Evolutionary conservation across 257 asterid species (phyloP).

Genomic region (Rubia yunnanensis): DNA sequence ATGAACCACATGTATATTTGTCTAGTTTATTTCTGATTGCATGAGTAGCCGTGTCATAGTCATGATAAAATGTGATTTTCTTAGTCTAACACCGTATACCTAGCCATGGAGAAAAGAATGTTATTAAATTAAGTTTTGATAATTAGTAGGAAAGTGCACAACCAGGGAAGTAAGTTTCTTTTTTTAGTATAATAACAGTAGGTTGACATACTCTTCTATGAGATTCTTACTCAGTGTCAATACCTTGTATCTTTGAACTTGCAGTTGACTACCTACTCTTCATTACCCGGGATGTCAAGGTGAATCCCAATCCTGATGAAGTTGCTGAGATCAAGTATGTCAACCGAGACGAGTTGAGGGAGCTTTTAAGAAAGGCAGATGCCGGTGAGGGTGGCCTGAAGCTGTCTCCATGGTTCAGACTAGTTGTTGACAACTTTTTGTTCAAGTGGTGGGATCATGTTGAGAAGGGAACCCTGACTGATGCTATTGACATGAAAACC

Average conservation of each 20-base stretch:
- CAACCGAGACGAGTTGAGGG: constrained; percentile 53
- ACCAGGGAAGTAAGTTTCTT: background rate
- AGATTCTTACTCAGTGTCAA: background rate
- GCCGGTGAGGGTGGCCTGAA: constrained; percentile 72
- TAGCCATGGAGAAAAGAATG: background rate
- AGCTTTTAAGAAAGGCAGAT: constrained; percentile 71
- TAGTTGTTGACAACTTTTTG: constrained; percentile 77
- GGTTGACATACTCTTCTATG: background rate
- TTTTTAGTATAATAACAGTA: background rate
- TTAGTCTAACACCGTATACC: background rate
- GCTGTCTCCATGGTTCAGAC: constrained; percentile 92
- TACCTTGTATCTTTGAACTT: background rate
- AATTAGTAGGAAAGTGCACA: background rate
- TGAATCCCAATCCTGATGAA: constrained; percentile 85
- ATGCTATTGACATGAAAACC: constrained; percentile 64
- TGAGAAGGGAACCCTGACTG: constrained; percentile 53
- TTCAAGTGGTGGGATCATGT: constrained; percentile 96
- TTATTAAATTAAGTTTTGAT: background rate
- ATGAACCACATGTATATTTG: background rate
- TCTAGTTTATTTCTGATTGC: background rate
- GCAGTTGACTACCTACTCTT: constrained; percentile 96
- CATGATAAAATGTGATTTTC: background rate
- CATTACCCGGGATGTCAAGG: constrained; percentile 64
- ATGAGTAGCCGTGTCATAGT: background rate
- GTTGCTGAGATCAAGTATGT: constrained; percentile 65